Percentiles rank a stretch among this genome's conserved stretches.
Conservation (phyloP, 1,139 yeast genomes). For the Geotrichum carabidarum region DNA sequence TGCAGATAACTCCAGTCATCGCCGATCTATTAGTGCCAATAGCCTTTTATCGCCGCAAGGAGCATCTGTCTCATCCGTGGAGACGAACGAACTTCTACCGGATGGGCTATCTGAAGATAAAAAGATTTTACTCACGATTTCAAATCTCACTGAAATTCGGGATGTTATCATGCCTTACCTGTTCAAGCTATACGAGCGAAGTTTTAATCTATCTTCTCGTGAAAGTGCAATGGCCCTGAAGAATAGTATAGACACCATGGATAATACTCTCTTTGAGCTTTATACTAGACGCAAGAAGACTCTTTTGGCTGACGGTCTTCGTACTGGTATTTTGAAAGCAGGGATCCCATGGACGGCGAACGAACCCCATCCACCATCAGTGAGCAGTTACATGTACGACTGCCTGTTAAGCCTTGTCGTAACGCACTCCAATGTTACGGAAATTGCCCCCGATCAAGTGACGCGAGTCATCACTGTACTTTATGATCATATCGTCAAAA, state of each 20-base stretch:
- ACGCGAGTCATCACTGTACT: constrained; percentile 44
- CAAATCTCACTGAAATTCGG: constrained; percentile 49
- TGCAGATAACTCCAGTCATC: constrained; percentile 11
- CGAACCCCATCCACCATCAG: constrained; percentile 34
- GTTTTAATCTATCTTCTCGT: constrained; percentile 43
- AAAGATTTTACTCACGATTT: constrained; percentile 43
- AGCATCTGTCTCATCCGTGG: constrained; percentile 18
- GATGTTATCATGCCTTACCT: constrained; percentile 46
- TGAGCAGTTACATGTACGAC: constrained; percentile 47
- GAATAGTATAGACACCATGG: constrained; percentile 46
- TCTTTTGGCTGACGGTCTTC: constrained; percentile 45
- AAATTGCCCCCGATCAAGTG: constrained; percentile 46
- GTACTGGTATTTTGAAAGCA: constrained; percentile 43
- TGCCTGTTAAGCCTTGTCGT: constrained; percentile 48
- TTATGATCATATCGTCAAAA: constrained; percentile 44
- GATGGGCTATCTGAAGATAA: constrained; percentile 37
- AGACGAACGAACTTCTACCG: constrained; percentile 29
- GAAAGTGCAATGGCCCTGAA: constrained; percentile 43
- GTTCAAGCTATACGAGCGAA: constrained; percentile 45
- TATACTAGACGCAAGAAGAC: constrained; percentile 49
- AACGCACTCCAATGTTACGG: constrained; percentile 49
- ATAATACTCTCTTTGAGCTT: constrained; percentile 48
- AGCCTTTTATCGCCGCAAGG: constrained; percentile 12
- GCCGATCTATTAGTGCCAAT: constrained; percentile 15
- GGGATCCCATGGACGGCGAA: constrained; percentile 45